Conservation (phyloP, 1,284 basidiomycete genomes). For the Ceratobasidium sp. region DNA sequence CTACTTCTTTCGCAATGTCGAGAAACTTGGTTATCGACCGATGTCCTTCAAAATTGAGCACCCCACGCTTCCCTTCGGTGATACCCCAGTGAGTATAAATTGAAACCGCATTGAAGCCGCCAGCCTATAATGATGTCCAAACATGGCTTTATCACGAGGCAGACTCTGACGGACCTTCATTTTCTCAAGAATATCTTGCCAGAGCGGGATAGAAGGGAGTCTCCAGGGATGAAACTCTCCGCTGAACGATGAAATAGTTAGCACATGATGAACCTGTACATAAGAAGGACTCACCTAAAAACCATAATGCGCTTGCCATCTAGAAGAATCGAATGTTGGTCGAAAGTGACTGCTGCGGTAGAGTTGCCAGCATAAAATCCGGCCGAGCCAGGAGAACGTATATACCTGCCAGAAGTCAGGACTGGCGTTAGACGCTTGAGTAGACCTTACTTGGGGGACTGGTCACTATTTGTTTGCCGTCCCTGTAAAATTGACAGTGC, state of each 20-base stretch:
- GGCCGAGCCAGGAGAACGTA: constrained; percentile 43
- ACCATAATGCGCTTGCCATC: constrained; percentile 27
- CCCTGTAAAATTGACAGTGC: background rate
- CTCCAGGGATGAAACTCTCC: constrained; percentile 38
- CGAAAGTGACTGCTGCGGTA: constrained; percentile 52
- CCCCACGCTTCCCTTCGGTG: constrained; percentile 38
- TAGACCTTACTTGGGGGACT: background rate
- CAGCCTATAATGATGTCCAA: constrained; percentile 23
- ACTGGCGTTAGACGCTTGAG: background rate
- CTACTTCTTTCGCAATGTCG: constrained; percentile 39
- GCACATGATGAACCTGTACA: too few species aligned
- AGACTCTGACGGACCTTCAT: constrained; percentile 2
- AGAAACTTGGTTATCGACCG: constrained; percentile 35
- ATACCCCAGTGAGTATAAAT: constrained; percentile 41
- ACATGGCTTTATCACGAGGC: background rate
- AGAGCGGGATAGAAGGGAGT: constrained; percentile 28
- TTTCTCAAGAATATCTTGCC: constrained; percentile 36
- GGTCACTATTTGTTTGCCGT: constrained; percentile 13
- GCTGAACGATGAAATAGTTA: background rate
- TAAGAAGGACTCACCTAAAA: background rate
- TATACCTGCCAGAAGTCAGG: background rate
- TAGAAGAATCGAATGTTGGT: constrained; percentile 35
- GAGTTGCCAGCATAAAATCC: constrained; percentile 54
- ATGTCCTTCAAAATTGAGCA: constrained; percentile 37
- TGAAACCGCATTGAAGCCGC: constrained; percentile 40